phyloP scores from a whole-genome alignment of 768 basidiomycete genomes.

The Amanita subjunquillea region DNA sequence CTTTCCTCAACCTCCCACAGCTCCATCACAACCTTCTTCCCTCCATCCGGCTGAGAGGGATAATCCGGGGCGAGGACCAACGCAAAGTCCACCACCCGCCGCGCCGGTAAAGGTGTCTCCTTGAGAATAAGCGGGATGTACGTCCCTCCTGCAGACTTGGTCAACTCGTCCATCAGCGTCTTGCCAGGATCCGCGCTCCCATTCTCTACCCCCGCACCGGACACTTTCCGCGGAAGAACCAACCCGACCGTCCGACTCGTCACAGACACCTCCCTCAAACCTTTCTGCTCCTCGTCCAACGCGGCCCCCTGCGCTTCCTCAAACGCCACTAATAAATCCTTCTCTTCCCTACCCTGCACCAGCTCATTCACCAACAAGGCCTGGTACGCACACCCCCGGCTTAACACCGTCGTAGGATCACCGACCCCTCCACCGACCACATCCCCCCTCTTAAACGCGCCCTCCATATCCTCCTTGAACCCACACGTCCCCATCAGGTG shows the following conservation, averaged over 20 bases:
- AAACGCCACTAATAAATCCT: slow-evolving; percentile 44
- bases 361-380: slow-evolving; percentile 50
- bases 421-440: slow-evolving; percentile 65
- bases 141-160: slow-evolving; percentile 32
- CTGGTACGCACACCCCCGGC: slow-evolving; percentile 69
- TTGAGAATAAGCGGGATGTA: slow-evolving; percentile 60
- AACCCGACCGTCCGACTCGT: slow-evolving; percentile 56
- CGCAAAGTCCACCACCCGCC: slow-evolving; percentile 47
- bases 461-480: slow-evolving; percentile 51
- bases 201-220: slow-evolving; percentile 11
- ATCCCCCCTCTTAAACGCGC: slow-evolving; percentile 56
- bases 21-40: slow-evolving; percentile 51
- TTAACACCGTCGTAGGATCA: slow-evolving; percentile 70
- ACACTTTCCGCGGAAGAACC: slow-evolving; percentile 36
- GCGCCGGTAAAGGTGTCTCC: slow-evolving; percentile 63
- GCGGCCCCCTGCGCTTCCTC: slow-evolving; percentile 16
- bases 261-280: slow-evolving; percentile 34
- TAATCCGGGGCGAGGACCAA: slow-evolving; percentile 16
- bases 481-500: slow-evolving; percentile 33
- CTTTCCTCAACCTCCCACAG: slow-evolving; percentile 71
- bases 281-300: slow-evolving; percentile 13
- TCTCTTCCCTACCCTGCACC: slow-evolving; percentile 25
- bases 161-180: slow-evolving; percentile 26
- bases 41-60: slow-evolving; percentile 21
- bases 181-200: slow-evolving; percentile 11